Evolutionary conservation across 176 grass and related monocot genomes (phyloP), one percentile per base, ranked within the genome.

Genomic region (Sorghum bicolor): DNA sequence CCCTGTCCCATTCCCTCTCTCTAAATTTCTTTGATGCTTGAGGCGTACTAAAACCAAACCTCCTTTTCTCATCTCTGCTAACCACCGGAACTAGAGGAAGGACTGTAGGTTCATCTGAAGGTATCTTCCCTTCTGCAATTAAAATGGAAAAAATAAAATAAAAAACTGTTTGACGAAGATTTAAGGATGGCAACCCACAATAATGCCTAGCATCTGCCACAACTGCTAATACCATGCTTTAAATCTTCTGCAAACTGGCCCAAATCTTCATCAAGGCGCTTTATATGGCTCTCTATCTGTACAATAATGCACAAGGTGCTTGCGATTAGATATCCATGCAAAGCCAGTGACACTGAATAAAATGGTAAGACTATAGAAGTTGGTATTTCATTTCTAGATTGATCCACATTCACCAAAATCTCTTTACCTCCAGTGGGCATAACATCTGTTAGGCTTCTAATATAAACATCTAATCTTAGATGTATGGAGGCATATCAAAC

Each of bases 231-330:
- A 98, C 96, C 96, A 83, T 96, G 96, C 86, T 96, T 98, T 80
- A 98, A 82, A 84, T 96, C 93, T 87, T 98, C 93, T 31, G 91
- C 91, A 96, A 96, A 98, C 73, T 98, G 91, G 53, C 80, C 79
- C 79, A 98, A 86, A 80, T 98, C 96, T 83, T 98, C 93, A 82
- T 94, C 92, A 39, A 98, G 93, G 33, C 96, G 87, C 60, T 98
- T 98, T 70, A 98, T 79, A 90, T 96, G 96, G 81, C 93, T 96
- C 86, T 98, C 96, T 90, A 98, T 94, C 93, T 98, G 87, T 72
- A 83, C 39, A 89, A 67, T 60, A 78, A 87, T 19, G 43, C 39
- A 53, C 28, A 83, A 79, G 8, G 22, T 67, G 24, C 26, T 67
- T 76, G 67, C 10, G 43, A 52, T 75, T 74, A 83, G 66, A 72